Evolutionary conservation across 1,139 yeast genomes (phyloP).

Genomic region (Candida glucosophila): DNA sequence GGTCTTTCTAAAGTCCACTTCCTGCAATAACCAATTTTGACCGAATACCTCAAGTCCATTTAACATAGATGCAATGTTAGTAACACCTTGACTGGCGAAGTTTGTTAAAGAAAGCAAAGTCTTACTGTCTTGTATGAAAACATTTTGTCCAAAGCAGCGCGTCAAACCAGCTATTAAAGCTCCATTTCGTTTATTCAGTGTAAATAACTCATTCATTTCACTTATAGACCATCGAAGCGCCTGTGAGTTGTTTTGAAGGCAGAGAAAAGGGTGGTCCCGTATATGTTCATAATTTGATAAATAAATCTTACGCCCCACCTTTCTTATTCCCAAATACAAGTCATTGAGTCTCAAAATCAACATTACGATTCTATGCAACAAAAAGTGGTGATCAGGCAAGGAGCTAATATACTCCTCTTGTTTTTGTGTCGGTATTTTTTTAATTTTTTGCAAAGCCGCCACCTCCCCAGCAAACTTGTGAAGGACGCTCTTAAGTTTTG

Average conservation of each 20-base stretch:
- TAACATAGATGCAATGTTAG: slow-evolving; percentile 16
- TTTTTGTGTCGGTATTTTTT: slow-evolving; percentile 8
- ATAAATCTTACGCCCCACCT: slow-evolving; percentile 36
- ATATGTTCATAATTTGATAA: slow-evolving; percentile 34
- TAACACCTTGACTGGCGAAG: slow-evolving; percentile 24
- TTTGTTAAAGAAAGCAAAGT: slow-evolving; percentile 31
- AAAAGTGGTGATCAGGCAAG: slow-evolving; percentile 21
- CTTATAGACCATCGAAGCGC: slow-evolving; percentile 24
- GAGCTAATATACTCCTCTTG: slow-evolving; percentile 7
- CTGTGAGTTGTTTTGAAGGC: slow-evolving; percentile 16
- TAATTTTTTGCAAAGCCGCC: slow-evolving; percentile 14
- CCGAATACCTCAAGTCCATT: slow-evolving; percentile 27
- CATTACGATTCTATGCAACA: slow-evolving; percentile 43
- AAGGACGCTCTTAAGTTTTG: slow-evolving; percentile 14
- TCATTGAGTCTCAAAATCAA: slow-evolving; percentile 39
- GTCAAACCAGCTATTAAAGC: slow-evolving; percentile 43
- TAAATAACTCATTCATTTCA: slow-evolving; percentile 35
- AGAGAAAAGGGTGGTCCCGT: slow-evolving; percentile 28
- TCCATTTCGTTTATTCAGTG: slow-evolving; percentile 42
- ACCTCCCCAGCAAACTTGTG: slow-evolving; percentile 16
- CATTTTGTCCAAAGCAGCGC: slow-evolving; percentile 38
- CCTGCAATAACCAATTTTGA: slow-evolving; percentile 25
- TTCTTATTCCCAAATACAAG: slow-evolving; percentile 33
- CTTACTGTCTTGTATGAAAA: slow-evolving; percentile 26
- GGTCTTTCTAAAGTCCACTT: slow-evolving; percentile 26